phyloP scores from a whole-genome alignment of 2,329 filamentous ascomycete genomes.

The Aspergillus novoparasiticus region DNA sequence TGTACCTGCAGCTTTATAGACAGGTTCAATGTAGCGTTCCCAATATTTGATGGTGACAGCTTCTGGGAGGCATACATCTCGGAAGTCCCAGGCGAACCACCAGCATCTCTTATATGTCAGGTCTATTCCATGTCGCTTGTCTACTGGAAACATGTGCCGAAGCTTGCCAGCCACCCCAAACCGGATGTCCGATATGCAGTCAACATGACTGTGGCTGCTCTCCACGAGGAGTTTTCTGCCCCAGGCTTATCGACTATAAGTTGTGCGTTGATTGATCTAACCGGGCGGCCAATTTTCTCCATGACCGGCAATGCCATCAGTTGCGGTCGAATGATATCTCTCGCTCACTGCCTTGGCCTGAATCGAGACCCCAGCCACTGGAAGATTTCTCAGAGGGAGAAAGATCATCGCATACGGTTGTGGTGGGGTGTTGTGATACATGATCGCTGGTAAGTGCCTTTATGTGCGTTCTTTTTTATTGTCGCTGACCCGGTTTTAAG shows the following conservation, averaged over 20 bases:
- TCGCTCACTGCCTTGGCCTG: conserved; percentile 59
- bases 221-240: conserved; percentile 62
- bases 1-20: conserved; percentile 52
- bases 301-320: conserved; percentile 61
- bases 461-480: neutral
- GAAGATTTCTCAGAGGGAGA: conserved; percentile 55
- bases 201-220: conserved; percentile 62
- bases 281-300: conserved; percentile 62
- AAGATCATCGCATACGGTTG: conserved; percentile 53
- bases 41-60: conserved; percentile 59
- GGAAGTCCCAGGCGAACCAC: conserved; percentile 51
- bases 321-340: conserved; percentile 55
- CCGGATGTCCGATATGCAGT: conserved; percentile 64
- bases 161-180: conserved; percentile 49
- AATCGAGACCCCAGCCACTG: conserved; percentile 58
- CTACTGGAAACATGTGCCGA: conserved; percentile 58
- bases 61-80: conserved; percentile 55
- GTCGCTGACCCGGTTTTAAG: conserved; percentile 30
- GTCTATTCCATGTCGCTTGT: conserved; percentile 61
- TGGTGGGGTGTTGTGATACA: conserved; percentile 63
- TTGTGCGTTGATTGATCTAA: conserved; percentile 61
- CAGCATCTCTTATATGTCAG: conserved; percentile 59
- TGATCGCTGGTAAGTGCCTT: conserved; percentile 51
- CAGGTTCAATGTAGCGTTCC: conserved; percentile 62
- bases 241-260: conserved; percentile 62